Evolutionary conservation across 139 green algal species (phyloP), one percentile per base, ranked within the genome.

Genomic region (Chlorella vulgaris): DNA sequence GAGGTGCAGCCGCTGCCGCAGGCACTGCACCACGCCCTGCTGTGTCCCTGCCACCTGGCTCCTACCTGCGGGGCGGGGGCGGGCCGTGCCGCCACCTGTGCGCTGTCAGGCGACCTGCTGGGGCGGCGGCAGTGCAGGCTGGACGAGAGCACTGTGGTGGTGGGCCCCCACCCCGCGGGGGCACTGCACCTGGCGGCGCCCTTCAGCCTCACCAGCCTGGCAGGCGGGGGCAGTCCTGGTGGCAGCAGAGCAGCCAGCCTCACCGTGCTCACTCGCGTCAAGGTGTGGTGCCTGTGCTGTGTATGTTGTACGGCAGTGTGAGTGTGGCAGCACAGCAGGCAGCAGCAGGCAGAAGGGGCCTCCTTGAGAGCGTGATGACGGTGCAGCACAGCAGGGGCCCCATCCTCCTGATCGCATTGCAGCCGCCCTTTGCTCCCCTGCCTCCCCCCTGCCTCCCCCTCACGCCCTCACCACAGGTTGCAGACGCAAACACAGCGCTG

Each of bases 111-210:
- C 0, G 19, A 29, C 18, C 38, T 65, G 2, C 39, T 83, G 19
- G 68, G 69, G 63, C 39, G 65, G 15, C 28, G 67, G 65, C 65
- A 83, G 53, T 74, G 78, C 36, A 22, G 65, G 33, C 36, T 21
- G 0, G 78, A 83, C 43, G 78, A 74, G 60, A 39, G 61, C n/a
- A 69, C 78, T 0, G 39, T 83, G 68, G 43, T 60, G 29, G 61
- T 83, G 28, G 40, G 63, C 22, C 18, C 26, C 39, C 26, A 24
- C 38, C 22, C 78, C 18, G n/a, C 40, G 0, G 78, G 78, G n/a
- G 78, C 67, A 26, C 78, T 83, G 55, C 78, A 83, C 39, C 69
- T 78, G 28, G 36, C 78, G 4, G 42, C 78, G 0, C 78, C 78
- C 21, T 69, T 83, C 40, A 63, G 60, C 53, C 67, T 79, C n/a